Percentiles rank a stretch among this genome's conserved stretches.
phyloP scores from a whole-genome alignment of 2,329 filamentous ascomycete species.

The Pestalotiopsis sp. region DNA sequence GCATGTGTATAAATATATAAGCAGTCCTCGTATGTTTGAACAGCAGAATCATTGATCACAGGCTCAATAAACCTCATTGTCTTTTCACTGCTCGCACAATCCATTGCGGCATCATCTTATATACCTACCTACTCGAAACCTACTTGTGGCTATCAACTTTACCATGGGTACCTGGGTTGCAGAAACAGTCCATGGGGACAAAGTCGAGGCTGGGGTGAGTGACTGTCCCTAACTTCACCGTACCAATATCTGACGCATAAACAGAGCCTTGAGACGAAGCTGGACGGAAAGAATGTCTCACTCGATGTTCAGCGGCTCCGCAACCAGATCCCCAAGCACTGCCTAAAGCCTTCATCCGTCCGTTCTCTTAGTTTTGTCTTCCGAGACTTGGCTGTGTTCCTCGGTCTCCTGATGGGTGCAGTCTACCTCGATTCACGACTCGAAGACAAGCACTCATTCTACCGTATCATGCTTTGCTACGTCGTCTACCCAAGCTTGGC shows the following conservation, averaged over 20 bases:
- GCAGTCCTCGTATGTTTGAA: too few relatives aligned
- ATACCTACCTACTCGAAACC: neutral
- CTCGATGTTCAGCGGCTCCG: constrained; percentile 44
- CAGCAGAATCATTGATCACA: too few relatives aligned
- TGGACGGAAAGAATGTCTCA: constrained; percentile 13
- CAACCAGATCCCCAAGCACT: constrained; percentile 58
- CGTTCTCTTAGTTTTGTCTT: constrained; percentile 55
- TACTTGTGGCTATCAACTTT: neutral
- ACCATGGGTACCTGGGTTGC: constrained; percentile 13
- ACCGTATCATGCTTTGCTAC: constrained; percentile 50
- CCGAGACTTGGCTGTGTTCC: constrained; percentile 53
- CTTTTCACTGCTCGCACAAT: neutral
- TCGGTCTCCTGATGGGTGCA: constrained; percentile 48
- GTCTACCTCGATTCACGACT: constrained; percentile 53
- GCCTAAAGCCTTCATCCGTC: constrained; percentile 55
- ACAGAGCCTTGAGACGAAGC: constrained; percentile 15
- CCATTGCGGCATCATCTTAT: neutral
- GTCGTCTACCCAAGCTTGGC: constrained; percentile 61
- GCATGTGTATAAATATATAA: too few relatives aligned
- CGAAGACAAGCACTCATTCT: constrained; percentile 30
- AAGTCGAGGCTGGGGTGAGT: constrained; percentile 15
- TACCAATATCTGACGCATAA: neutral
- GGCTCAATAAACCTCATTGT: too few relatives aligned
- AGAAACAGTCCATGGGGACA: constrained; percentile 18
- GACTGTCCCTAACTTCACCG: neutral